Percentiles rank a stretch among this genome's conserved stretches.
These are phyloP conservation scores for Yarrowia osloensis DNA, from an alignment of 805 yeast species.

Conservation along the genomic window DNA sequence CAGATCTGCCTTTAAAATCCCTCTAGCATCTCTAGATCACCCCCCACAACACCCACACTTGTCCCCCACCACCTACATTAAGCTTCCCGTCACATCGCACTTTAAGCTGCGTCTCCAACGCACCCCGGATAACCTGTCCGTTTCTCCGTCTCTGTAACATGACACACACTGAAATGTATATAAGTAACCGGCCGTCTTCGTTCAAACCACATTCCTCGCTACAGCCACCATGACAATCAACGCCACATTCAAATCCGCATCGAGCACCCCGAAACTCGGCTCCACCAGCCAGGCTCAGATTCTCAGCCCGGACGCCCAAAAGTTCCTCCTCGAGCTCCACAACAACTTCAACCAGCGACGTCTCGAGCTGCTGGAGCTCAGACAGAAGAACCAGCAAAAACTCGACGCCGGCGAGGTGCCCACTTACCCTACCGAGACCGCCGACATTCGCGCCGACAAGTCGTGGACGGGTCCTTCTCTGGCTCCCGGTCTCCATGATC, in stretches of 20 bases:
- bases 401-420: slow-evolving; percentile 62
- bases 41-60: background rate
- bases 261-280: background rate
- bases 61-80: background rate
- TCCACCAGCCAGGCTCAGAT: slow-evolving; percentile 38
- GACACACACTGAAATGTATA: background rate
- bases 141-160: background rate
- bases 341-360: slow-evolving; percentile 58
- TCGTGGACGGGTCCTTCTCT: slow-evolving; percentile 69
- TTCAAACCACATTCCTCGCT: background rate
- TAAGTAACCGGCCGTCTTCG: background rate
- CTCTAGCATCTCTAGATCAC: background rate
- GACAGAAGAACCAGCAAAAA: slow-evolving; percentile 53
- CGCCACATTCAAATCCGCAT: background rate
- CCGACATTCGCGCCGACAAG: slow-evolving; percentile 58
- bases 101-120: background rate
- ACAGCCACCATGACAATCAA: slow-evolving; percentile 2
- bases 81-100: background rate
- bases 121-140: slow-evolving; percentile 22
- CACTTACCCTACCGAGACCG: slow-evolving; percentile 62
- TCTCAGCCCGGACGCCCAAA: slow-evolving; percentile 58
- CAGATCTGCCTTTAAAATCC: background rate
- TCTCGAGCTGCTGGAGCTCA: slow-evolving; percentile 53
- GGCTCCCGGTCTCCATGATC: slow-evolving; percentile 65
- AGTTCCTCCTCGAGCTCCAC: slow-evolving; percentile 65